Evolutionary conservation across 2,329 filamentous ascomycete genomes (phyloP).

Genomic region (Trichoderma endophyticum): DNA sequence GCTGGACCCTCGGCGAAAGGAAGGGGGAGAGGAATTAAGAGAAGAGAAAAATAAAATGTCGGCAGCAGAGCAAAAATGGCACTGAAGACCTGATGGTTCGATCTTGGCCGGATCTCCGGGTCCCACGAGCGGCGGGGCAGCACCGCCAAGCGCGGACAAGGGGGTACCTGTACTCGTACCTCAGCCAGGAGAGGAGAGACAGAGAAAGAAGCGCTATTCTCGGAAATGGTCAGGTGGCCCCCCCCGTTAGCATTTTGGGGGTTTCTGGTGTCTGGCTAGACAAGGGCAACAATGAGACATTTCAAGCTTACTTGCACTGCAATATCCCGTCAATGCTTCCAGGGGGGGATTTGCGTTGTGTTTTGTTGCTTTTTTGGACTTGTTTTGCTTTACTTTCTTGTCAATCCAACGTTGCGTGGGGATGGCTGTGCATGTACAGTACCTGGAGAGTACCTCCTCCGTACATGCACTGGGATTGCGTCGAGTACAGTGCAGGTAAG

Average conservation of each 20-base stretch:
- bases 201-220: not conserved
- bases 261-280: not conserved
- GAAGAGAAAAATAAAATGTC: not conserved
- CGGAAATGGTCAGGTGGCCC: conserved; percentile 14
- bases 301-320: conserved; percentile 16
- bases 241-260: not conserved
- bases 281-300: conserved; percentile 13
- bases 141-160: not conserved
- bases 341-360: not conserved
- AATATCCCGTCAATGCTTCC: not conserved
- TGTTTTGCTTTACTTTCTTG: not conserved
- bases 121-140: conserved; percentile 9
- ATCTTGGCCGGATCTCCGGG: conserved; percentile 17
- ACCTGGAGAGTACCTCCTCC: not conserved
- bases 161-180: not conserved
- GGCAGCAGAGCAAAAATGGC: conserved; percentile 12
- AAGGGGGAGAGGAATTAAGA: not conserved
- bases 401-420: not conserved
- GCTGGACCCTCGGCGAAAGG: conserved; percentile 6
- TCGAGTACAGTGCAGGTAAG: not conserved
- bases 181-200: not conserved
- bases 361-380: not conserved
- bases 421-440: not conserved
- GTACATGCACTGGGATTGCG: not conserved
- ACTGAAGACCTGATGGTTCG: conserved; percentile 16